phyloP scores from a whole-genome alignment of 1,284 basidiomycete species.

The Ustilago shanxiensis region DNA sequence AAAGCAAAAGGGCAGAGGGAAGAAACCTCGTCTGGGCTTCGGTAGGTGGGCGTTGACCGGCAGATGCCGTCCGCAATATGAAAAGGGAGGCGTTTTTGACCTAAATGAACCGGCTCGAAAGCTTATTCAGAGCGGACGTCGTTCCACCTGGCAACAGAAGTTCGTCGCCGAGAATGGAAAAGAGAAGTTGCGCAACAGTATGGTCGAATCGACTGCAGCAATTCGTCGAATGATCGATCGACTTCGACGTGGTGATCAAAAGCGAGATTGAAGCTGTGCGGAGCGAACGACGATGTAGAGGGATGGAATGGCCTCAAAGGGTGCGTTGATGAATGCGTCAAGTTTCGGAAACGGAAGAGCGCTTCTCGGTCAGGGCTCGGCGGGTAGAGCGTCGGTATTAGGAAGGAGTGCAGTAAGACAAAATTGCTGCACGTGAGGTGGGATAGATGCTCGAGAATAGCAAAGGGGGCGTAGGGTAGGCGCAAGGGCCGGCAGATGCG shows the following conservation, averaged over 20 bases:
- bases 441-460: conserved; percentile 1
- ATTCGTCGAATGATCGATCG: no score
- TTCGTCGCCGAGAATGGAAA: not conserved
- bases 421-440: conserved; percentile 7
- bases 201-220: not conserved
- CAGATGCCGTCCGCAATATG: conserved; percentile 39
- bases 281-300: not conserved
- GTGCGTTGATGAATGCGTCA: conserved; percentile 14
- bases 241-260: no score
- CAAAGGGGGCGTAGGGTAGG: not conserved
- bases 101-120: conserved; percentile 15
- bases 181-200: not conserved
- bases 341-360: conserved; percentile 2
- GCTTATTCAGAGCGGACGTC: conserved; percentile 23
- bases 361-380: conserved; percentile 1
- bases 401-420: not conserved
- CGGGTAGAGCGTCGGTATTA: conserved; percentile 2
- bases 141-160: conserved; percentile 12
- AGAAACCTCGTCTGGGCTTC: conserved; percentile 25
- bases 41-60: conserved; percentile 42
- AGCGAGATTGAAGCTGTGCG: not conserved
- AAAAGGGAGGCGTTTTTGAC: conserved; percentile 9
- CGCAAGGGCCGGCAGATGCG: conserved; percentile 3
- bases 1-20: conserved; percentile 1
- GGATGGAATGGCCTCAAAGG: not conserved